These are phyloP conservation scores for Fusarium sp. DNA, from an alignment of 2,329 filamentous ascomycete genomes.

Conservation along the genomic window DNA sequence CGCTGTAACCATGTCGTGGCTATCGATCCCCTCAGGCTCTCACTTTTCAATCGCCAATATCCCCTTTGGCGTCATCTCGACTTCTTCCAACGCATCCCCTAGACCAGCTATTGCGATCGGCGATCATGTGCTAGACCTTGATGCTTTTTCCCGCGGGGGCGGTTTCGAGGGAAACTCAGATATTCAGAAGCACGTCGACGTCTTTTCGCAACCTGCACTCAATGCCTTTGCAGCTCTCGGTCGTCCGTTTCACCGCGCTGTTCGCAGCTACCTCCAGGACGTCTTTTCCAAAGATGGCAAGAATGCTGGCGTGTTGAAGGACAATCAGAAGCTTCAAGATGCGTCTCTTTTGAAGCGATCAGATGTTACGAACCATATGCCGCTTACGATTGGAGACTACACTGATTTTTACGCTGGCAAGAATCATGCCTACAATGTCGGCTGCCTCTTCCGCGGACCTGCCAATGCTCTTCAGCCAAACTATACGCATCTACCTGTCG, in stretches of 20 bases:
- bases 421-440: slow-evolving; percentile 76
- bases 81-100: slow-evolving; percentile 60
- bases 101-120: slow-evolving; percentile 77
- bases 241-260: slow-evolving; percentile 70
- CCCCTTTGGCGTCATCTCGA: slow-evolving; percentile 82
- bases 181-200: slow-evolving; percentile 38
- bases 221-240: slow-evolving; percentile 61
- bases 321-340: slow-evolving; percentile 48
- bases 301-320: slow-evolving; percentile 45
- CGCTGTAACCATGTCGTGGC: slow-evolving; percentile 42
- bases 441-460: slow-evolving; percentile 75
- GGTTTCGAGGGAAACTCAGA: slow-evolving; percentile 51
- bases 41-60: slow-evolving; percentile 72
- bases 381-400: slow-evolving; percentile 81
- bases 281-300: slow-evolving; percentile 63
- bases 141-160: slow-evolving; percentile 60
- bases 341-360: slow-evolving; percentile 43
- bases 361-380: slow-evolving; percentile 72
- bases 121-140: slow-evolving; percentile 73
- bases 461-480: slow-evolving; percentile 80
- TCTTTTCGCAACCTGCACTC: slow-evolving; percentile 44
- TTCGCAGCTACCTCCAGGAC: slow-evolving; percentile 73
- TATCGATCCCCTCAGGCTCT: slow-evolving; percentile 47
- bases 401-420: slow-evolving; percentile 84
- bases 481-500: slow-evolving; percentile 81